Evolutionary conservation across 2,329 filamentous ascomycete species (phyloP).

Genomic region (Trichoderma koningiopsis): DNA sequence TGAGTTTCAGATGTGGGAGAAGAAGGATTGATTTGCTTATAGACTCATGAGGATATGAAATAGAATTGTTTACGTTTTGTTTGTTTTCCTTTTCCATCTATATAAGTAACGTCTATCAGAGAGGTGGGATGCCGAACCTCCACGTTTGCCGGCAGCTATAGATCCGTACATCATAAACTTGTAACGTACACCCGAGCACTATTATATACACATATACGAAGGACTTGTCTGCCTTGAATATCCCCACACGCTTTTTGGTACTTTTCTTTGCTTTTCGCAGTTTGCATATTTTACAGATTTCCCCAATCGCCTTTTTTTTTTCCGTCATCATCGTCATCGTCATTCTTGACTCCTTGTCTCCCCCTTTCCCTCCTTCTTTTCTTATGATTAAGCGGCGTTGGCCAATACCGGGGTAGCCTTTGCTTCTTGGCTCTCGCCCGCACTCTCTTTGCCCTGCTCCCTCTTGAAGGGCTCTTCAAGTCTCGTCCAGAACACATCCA

Average conservation of each 20-base stretch:
- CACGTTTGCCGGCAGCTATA: neutral
- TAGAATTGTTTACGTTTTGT: neutral
- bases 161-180: neutral
- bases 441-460: constrained; percentile 33
- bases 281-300: constrained; percentile 7
- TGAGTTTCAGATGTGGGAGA: constrained; percentile 76
- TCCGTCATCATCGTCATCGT: constrained; percentile 5
- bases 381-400: constrained; percentile 8
- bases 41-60: neutral
- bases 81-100: neutral
- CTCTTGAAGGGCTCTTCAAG: constrained; percentile 45
- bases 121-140: constrained; percentile 4
- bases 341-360: neutral
- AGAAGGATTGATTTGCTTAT: constrained; percentile 36
- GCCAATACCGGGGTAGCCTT: neutral
- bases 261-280: neutral
- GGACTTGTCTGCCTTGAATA: neutral
- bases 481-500: constrained; percentile 49
- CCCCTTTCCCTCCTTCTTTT: neutral
- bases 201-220: constrained; percentile 6
- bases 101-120: constrained; percentile 10
- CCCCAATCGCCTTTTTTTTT: neutral
- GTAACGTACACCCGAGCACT: neutral
- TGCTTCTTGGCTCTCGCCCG: constrained; percentile 3
- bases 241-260: neutral